A percentile compares a stretch with the other conserved stretches of the same genome.
Evolutionary conservation across 768 basidiomycete genomes (phyloP).

Genomic region (Boletus pseudopeckii): DNA sequence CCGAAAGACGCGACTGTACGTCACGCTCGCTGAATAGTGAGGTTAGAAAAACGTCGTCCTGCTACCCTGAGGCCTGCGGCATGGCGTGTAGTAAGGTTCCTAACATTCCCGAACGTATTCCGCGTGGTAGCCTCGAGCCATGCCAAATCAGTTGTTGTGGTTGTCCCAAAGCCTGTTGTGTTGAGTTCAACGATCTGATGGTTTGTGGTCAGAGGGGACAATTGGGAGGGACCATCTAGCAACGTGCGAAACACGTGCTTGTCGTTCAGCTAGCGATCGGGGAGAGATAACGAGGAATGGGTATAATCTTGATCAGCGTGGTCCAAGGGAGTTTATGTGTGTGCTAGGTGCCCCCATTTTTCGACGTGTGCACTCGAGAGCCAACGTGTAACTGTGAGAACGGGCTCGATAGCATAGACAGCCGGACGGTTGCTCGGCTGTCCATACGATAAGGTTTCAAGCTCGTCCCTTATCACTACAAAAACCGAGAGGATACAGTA

Average conservation of each 20-base stretch:
- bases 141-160: neutral
- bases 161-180: neutral
- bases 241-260: slow-evolving; percentile 10
- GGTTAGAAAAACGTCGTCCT: neutral
- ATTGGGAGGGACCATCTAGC: neutral
- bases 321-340: neutral
- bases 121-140: neutral
- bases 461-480: neutral
- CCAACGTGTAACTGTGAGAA: neutral
- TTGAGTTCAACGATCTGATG: neutral
- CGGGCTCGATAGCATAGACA: neutral
- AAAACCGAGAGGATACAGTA: no score
- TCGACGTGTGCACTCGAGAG: no score
- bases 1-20: neutral
- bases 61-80: neutral
- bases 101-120: neutral
- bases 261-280: slow-evolving; percentile 1
- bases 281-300: neutral
- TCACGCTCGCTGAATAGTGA: neutral
- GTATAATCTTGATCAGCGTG: neutral
- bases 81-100: neutral
- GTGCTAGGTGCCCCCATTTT: neutral
- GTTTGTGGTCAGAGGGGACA: neutral
- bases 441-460: neutral
- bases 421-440: neutral